A percentile compares a stretch with the other conserved stretches of the same genome.
phyloP scores from a whole-genome alignment of 2,329 filamentous ascomycete genomes.

The Phialocephala subalpina region DNA sequence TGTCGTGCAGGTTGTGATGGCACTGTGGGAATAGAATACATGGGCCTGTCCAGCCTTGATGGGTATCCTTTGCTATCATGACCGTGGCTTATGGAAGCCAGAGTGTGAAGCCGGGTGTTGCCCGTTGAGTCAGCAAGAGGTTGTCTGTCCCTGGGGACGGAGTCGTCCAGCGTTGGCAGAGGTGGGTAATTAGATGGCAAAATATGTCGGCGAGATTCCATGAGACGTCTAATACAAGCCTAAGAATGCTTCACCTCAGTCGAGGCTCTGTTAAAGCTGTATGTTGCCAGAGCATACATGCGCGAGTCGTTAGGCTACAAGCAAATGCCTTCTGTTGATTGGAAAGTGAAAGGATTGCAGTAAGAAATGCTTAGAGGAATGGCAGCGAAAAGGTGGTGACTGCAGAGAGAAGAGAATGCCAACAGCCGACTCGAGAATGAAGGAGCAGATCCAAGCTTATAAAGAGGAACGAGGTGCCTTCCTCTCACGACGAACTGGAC shows the following conservation, averaged over 20 bases:
- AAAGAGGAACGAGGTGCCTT: slow-evolving; percentile 31
- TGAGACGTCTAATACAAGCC: slow-evolving; percentile 30
- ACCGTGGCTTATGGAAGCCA: slow-evolving; percentile 36
- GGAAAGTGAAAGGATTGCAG: slow-evolving; percentile 41
- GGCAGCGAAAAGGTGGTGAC: slow-evolving; percentile 34
- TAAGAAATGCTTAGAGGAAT: slow-evolving; percentile 46
- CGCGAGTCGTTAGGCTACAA: slow-evolving; percentile 28
- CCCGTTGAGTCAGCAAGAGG: slow-evolving; percentile 42
- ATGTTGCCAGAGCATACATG: slow-evolving; percentile 26
- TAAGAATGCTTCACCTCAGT: slow-evolving; percentile 41
- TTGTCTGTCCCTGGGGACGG: slow-evolving; percentile 32
- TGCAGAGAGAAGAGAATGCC: slow-evolving; percentile 39
- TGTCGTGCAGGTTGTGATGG: slow-evolving; percentile 38
- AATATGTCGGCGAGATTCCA: slow-evolving; percentile 39
- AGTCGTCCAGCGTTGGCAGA: slow-evolving; percentile 32
- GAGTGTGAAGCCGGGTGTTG: slow-evolving; percentile 40
- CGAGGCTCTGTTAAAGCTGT: slow-evolving; percentile 23
- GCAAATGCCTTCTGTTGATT: slow-evolving; percentile 35
- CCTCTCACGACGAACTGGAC: neutral
- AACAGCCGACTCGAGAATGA: slow-evolving; percentile 43
- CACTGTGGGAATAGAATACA: slow-evolving; percentile 39
- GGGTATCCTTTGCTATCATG: slow-evolving; percentile 41
- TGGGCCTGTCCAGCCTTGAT: slow-evolving; percentile 32
- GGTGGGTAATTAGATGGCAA: slow-evolving; percentile 35
- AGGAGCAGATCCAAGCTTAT: slow-evolving; percentile 42